Base-by-base conservation (phyloP, 306 rosid genomes). In the Prunus mume region DNA sequence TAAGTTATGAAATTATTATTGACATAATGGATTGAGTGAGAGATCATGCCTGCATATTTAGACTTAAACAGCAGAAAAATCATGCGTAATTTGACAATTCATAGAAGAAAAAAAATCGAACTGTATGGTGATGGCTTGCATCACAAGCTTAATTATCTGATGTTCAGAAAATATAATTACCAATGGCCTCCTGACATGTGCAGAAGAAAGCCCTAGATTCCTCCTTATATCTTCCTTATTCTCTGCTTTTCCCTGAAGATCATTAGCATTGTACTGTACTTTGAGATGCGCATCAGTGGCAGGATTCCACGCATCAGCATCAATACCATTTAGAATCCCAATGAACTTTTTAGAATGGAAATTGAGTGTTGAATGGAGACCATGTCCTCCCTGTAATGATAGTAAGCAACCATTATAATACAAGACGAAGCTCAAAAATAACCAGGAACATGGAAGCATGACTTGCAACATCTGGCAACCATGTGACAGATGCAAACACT, bases 261-360 rank as follows among this genome's bases (percentile, higher is more conserved):
- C 99, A 83, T 84, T 87, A 65, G 91, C 92, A 46, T 74, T 88
- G 87, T 89, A 95, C 83, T 92, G 97, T 34, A 92, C 91, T 80
- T 86, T 78, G 81, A 95, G 93, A 83, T 76, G 87, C 65, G 79
- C 51, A 82, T 92, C 97, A 12, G 89, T 88, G 62, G 92, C 81
- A 69, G 99, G 99, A 83, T 95, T 89, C 99, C 99, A 95, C 57
- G 87, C 82, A 81, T 92, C 99, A 55, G 90, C 82, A 81, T 95
- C 99, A 72, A 95, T 92, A 71, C 99, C 99, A 86, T 95, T 95
- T 46, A 95, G 86, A 88, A 95, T 76, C 68, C 99, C 99, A 62
- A 87, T 32, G 75, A 95, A 95, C 88, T 95, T 95, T 83, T 84
- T 95, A 56, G 96, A 80, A 86, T 95, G 96, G 66, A 85, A 47